These are phyloP conservation scores for Acanthamoeba castellanii DNA, from an alignment of 208 protist species.

Conservation along the genomic window DNA sequence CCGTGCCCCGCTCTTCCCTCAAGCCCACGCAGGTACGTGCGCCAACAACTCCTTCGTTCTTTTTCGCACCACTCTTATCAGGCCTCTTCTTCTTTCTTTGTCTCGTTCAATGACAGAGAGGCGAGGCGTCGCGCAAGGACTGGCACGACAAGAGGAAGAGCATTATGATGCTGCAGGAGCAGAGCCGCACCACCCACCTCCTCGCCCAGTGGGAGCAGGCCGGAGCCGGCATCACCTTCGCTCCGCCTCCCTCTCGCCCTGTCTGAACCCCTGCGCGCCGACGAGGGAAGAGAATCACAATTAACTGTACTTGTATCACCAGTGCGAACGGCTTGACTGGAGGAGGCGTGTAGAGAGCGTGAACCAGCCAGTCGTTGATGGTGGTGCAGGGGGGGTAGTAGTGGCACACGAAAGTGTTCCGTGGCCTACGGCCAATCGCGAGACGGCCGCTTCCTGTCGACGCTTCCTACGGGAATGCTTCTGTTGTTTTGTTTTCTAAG, in stretches of 20 bases:
- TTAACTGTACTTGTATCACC: no score
- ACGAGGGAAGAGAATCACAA: no score
- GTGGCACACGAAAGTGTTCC: no score
- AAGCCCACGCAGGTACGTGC: constrained; percentile 15
- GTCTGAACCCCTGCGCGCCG: not conserved
- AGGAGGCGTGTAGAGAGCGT: no score
- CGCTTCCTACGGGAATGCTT: no score
- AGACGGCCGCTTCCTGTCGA: no score
- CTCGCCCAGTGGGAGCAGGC: constrained; percentile 14
- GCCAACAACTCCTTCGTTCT: not conserved
- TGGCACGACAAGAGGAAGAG: constrained; percentile 14
- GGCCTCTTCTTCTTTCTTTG: not conserved
- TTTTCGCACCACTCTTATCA: not conserved
- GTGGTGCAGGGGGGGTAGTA: no score
- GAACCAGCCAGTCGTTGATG: no score
- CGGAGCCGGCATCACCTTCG: constrained; percentile 1
- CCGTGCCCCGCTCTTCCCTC: not conserved
- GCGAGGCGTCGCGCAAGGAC: not conserved
- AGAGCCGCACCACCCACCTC: constrained; percentile 21
- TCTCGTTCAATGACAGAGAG: not conserved
- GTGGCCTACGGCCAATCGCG: no score
- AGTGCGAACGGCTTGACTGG: no score
- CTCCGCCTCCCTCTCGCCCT: not conserved
- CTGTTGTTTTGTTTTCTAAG: no score
- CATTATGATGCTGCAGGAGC: constrained; percentile 7